Evolutionary conservation across 306 rosid genomes (phyloP), one percentile per base, ranked within the genome.

Genomic region (Medicago truncatula): DNA sequence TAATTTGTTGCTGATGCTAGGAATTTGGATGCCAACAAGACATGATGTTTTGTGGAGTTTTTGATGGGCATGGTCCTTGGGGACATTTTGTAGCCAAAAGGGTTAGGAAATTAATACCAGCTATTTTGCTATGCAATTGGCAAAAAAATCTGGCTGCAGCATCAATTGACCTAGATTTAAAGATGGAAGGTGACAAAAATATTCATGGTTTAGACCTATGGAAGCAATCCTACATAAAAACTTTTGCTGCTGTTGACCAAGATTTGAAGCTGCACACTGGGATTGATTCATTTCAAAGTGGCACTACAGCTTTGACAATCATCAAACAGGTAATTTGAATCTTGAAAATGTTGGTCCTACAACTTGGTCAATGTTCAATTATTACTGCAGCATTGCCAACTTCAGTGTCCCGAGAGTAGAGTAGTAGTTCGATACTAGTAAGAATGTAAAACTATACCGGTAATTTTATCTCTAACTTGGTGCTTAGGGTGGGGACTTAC

Each of bases 51-150:
- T 91, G 98, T 81, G 98, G 97, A 67, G 76, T 93, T 21, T 93
- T 91, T 76, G 94, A 93, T 78, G 98, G 98, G 3, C 96, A 93
- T 85, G 97, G 98, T 0, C 86, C 89, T 3, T 91, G 96, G 97
- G 98, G 98, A 43, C 96, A 93, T 83, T 71, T 84, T 60, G 88
- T 91, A 4, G 84, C 96, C 76, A 91, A 83, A 80, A 87, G 83
- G 83, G 97, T 87, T 10, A 89, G 84, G 50, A 76, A 91, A 77
- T 85, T 87, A 16, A 18, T 93, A 53, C 97, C 97, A 21, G 44
- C 84, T 13, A 69, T 82, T 58, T 76, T 93, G 79, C 81, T 91
- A 7, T 78, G 89, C 87, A 84, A 83, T 59, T 89, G 94, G 96
- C 94, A 91, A 76, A 73, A 83, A 60, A 81, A 79, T 57, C 44